These are phyloP conservation scores for Leccinum boreale DNA, from an alignment of 768 basidiomycete genomes.

Conservation along the genomic window DNA sequence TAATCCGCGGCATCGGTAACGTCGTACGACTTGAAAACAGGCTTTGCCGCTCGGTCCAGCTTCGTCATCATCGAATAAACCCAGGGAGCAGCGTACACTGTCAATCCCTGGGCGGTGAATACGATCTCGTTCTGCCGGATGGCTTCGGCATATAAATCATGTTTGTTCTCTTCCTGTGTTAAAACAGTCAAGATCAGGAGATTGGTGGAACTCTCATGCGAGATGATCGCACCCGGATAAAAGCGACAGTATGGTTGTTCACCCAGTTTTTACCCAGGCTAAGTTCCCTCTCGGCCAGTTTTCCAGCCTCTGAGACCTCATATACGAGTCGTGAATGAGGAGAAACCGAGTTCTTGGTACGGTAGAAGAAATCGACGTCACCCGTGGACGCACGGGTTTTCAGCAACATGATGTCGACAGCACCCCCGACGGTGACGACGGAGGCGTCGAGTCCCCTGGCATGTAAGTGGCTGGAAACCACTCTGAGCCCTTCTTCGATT, in stretches of 20 bases:
- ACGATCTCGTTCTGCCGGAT: slow-evolving; percentile 3
- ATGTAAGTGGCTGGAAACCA: neutral
- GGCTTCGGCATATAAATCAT: slow-evolving; percentile 1
- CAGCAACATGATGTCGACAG: slow-evolving; percentile 6
- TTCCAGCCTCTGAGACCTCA: neutral
- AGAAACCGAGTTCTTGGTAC: neutral
- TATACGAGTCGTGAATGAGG: neutral
- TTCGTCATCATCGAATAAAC: slow-evolving; percentile 8
- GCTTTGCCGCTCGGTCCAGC: slow-evolving; percentile 4
- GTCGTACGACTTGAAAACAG: slow-evolving; percentile 4
- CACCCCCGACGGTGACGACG: slow-evolving; percentile 8
- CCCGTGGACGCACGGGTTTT: slow-evolving; percentile 6
- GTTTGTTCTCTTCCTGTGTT: neutral
- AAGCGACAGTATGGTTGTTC: slow-evolving; percentile 6
- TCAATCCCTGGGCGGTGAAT: slow-evolving; percentile 5
- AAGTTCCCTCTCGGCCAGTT: neutral
- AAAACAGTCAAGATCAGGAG: neutral
- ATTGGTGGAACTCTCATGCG: neutral
- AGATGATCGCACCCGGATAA: neutral
- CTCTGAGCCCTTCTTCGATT: slow-evolving; percentile 2
- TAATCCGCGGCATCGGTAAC: slow-evolving; percentile 7
- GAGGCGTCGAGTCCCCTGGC: neutral
- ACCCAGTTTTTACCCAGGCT: slow-evolving; percentile 3
- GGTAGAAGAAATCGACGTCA: slow-evolving; percentile 11
- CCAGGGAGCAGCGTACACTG: slow-evolving; percentile 14